These are phyloP conservation scores for Echinochloa phyllopogon DNA, from an alignment of 176 grass and related monocot species.

Conservation along the genomic window DNA sequence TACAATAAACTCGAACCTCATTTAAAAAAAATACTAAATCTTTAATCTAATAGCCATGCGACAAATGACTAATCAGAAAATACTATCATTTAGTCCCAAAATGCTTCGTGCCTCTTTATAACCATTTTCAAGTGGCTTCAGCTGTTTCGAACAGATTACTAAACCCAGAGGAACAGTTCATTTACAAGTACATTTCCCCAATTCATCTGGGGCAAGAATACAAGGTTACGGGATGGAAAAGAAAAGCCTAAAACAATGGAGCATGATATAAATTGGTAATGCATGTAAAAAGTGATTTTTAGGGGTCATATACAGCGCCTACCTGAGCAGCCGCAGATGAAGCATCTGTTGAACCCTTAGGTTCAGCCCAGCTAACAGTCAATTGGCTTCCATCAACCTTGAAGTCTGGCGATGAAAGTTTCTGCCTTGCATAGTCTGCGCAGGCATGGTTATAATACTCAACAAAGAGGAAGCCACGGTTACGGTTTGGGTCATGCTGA, in stretches of 20 bases:
- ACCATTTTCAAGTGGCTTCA: neutral
- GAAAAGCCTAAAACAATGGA: neutral
- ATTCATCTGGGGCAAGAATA: neutral
- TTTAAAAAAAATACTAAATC: neutral
- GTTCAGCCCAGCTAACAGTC: slow-evolving; percentile 94
- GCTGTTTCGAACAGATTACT: neutral
- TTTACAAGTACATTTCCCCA: neutral
- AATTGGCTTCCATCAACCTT: slow-evolving; percentile 94
- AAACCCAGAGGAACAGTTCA: neutral
- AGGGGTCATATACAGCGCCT: neutral
- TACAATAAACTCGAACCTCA: neutral
- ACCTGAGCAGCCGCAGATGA: slow-evolving; percentile 86
- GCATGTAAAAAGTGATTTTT: neutral
- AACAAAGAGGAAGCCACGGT: slow-evolving; percentile 93
- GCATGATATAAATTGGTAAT: neutral
- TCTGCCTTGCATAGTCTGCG: slow-evolving; percentile 78
- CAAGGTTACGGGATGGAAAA: neutral
- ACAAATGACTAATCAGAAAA: neutral
- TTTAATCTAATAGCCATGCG: neutral
- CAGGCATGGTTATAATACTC: slow-evolving; percentile 97
- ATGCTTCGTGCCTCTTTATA: neutral
- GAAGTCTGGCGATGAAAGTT: slow-evolving; percentile 70
- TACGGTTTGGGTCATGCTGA: slow-evolving; percentile 84
- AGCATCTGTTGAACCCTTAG: slow-evolving; percentile 71
- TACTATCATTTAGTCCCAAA: neutral